Conservation (phyloP, 2,329 filamentous ascomycete species). For the Camillea tinctor region DNA sequence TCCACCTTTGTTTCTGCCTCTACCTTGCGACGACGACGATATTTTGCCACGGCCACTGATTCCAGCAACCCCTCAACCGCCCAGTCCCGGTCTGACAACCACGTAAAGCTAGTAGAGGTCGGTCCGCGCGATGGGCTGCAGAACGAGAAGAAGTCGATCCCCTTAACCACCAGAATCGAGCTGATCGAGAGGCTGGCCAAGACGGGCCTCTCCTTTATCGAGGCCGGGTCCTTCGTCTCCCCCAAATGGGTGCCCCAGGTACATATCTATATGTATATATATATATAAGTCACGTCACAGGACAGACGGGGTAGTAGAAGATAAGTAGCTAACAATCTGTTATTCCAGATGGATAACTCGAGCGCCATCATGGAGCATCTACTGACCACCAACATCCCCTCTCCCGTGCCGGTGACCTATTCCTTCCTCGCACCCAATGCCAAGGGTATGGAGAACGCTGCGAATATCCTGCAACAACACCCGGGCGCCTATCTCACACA, state of each 20-base stretch:
- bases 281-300: slow-evolving; percentile 1
- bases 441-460: slow-evolving; percentile 67
- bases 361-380: slow-evolving; percentile 71
- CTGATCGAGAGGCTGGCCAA: slow-evolving; percentile 56
- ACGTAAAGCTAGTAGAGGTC: slow-evolving; percentile 59
- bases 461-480: slow-evolving; percentile 52
- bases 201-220: slow-evolving; percentile 60
- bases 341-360: slow-evolving; percentile 71
- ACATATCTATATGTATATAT: no score
- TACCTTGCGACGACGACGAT: slow-evolving; percentile 17
- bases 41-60: slow-evolving; percentile 33
- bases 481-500: slow-evolving; percentile 50
- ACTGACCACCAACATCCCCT: slow-evolving; percentile 54
- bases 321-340: slow-evolving; percentile 10
- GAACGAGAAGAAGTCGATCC: slow-evolving; percentile 61
- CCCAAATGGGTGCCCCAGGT: slow-evolving; percentile 69
- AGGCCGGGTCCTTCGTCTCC: slow-evolving; percentile 66
- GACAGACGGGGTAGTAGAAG: neutral
- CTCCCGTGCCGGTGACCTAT: slow-evolving; percentile 62
- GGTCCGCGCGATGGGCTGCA: slow-evolving; percentile 69
- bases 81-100: slow-evolving; percentile 25
- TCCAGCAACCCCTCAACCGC: slow-evolving; percentile 17
- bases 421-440: slow-evolving; percentile 79
- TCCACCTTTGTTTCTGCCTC: neutral
- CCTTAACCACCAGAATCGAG: slow-evolving; percentile 61